Conservation (phyloP, 345 rosid species). For the Acer negundo region DNA sequence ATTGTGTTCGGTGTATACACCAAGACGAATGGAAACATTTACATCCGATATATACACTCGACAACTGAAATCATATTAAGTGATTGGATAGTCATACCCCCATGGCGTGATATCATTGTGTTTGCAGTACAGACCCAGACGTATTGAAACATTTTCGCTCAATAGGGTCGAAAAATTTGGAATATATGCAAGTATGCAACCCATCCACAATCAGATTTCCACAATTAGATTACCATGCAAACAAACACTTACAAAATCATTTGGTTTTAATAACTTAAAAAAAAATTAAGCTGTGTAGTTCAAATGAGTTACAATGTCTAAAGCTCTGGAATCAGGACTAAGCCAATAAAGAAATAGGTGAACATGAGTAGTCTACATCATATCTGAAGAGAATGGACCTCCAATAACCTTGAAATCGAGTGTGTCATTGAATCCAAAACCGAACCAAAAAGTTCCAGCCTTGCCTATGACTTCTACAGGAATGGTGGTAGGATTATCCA, state of each 20-base stretch:
- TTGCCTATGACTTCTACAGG: conserved; percentile 43
- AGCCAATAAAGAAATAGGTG: not conserved
- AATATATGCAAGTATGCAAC: too few species aligned
- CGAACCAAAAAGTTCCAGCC: not conserved
- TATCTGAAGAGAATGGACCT: conserved; percentile 13
- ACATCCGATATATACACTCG: too few species aligned
- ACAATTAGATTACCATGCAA: not conserved
- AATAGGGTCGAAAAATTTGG: too few species aligned
- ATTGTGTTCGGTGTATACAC: too few species aligned
- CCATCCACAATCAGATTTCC: not conserved
- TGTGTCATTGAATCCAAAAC: not conserved
- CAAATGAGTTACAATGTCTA: conserved; percentile 25
- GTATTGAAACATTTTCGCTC: too few species aligned
- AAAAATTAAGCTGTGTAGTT: conserved; percentile 4
- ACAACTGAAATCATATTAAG: too few species aligned
- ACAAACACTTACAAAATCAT: not conserved
- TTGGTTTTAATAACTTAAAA: not conserved
- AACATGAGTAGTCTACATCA: conserved; percentile 5
- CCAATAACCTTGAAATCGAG: conserved; percentile 2
- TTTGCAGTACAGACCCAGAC: too few species aligned
- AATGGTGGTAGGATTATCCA: conserved; percentile 96
- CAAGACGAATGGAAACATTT: too few species aligned
- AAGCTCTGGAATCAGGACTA: conserved; percentile 2
- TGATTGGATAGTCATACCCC: too few species aligned
- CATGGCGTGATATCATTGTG: too few species aligned